These are phyloP conservation scores for Tribonema minus DNA, from an alignment of 108 stramenopile genomes.

Conservation along the genomic window DNA sequence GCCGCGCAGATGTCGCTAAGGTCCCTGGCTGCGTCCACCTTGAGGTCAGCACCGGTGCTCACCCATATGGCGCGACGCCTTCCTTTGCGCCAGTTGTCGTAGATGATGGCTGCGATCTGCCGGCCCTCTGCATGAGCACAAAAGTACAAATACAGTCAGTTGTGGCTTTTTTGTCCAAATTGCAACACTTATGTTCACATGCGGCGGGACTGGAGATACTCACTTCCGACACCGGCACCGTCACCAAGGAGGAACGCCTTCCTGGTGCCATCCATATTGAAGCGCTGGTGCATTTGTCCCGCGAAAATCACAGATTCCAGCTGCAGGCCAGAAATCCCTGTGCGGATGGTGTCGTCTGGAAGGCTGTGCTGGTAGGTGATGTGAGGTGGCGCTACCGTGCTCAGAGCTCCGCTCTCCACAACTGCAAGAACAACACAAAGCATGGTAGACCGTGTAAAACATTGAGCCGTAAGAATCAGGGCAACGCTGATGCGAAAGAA, in stretches of 20 bases:
- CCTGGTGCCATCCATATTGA: slow-evolving; percentile 6
- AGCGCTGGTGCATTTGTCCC: not conserved
- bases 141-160: too few species aligned
- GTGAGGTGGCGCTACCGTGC: slow-evolving; percentile 8
- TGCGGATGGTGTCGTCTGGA: not conserved
- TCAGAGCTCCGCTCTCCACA: slow-evolving; percentile 6
- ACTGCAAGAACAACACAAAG: too few species aligned
- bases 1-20: too few species aligned
- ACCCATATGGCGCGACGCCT: slow-evolving; percentile 19
- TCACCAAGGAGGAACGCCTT: slow-evolving; percentile 76
- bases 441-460: too few species aligned
- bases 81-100: slow-evolving; percentile 19
- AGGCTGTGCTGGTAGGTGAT: slow-evolving; percentile 10
- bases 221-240: slow-evolving; percentile 77
- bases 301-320: slow-evolving; percentile 22
- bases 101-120: slow-evolving; percentile 29
- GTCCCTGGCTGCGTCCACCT: too few species aligned
- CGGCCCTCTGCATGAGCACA: too few species aligned
- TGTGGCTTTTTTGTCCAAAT: too few species aligned
- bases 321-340: not conserved
- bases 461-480: too few species aligned
- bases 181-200: too few species aligned
- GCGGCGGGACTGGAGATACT: too few species aligned
- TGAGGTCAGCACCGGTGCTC: slow-evolving; percentile 7
- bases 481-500: too few species aligned